Base-by-base conservation (phyloP, 2,329 filamentous ascomycete species). In the Penicillium glabrum region DNA sequence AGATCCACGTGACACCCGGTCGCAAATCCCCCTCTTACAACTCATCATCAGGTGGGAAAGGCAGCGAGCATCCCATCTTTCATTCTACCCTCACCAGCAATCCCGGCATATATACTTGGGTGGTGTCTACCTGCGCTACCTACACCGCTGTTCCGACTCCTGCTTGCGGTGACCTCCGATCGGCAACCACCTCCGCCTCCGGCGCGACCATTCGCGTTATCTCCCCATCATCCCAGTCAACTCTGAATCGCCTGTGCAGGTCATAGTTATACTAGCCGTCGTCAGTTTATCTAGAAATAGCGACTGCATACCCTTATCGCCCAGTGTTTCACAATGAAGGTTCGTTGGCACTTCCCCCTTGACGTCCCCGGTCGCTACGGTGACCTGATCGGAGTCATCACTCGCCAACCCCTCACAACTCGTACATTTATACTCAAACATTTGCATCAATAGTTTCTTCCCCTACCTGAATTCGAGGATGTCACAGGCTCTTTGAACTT, bases 401-500 rank as follows among this genome's bases (percentile, higher is more conserved):
- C 46, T 19, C 51, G 46, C 45, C 27, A 37, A 52, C 44, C 53
- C n/a, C 49, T 51, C 27, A 44, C 47, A 35, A 53, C 57, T 54
- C 45, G 44, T 16, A 46, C 31, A 27, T 24, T 16, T 2, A 43
- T 57, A 44, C 53, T 61, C 37, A 61, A 37, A 33, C 21, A 46
- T 45, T 31, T 46, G 51, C 56, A 64, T 46, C 27, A 35, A 65
- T 71, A 99, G 93, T 99, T 96, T 77, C 83, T 99, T 69, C 92
- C 93, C 59, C 85, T 96, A 61, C 88, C 87, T 75, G 90, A 96
- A 65, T 93, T 98, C 72, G 93, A 98, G 75, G 87, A 89, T 75
- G 90, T 98, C 65, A 93, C 92, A 59, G 89, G 89, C 78, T 90
- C 93, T 61, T 86, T 99, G 72, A 98, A 96, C 73, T 98, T 98